phyloP scores from a whole-genome alignment of 768 basidiomycete genomes.

The Clavaria fumosa region DNA sequence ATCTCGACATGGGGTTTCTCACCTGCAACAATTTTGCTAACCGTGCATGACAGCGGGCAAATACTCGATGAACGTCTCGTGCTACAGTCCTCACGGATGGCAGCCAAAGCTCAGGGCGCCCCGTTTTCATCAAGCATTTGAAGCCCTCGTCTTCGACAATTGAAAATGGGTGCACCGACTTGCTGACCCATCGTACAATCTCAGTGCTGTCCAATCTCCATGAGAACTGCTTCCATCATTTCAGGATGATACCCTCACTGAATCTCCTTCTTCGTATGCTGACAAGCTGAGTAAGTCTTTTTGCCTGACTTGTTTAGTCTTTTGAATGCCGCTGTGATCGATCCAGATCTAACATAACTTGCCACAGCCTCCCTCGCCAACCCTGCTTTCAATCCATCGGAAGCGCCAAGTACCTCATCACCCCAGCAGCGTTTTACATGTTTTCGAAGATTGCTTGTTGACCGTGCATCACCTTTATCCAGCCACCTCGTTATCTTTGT shows the following conservation, averaged over 20 bases:
- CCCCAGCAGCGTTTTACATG: no score
- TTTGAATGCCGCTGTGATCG: no score
- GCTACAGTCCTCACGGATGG: slow-evolving; percentile 12
- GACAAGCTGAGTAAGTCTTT: slow-evolving; percentile 6
- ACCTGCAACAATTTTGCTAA: slow-evolving; percentile 11
- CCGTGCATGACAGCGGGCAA: slow-evolving; percentile 5
- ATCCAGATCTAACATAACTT: no score
- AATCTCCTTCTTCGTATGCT: slow-evolving; percentile 6
- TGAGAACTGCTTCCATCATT: neutral
- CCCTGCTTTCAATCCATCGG: no score
- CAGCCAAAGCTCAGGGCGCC: slow-evolving; percentile 13
- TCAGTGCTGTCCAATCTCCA: slow-evolving; percentile 13
- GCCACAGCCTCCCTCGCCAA: no score
- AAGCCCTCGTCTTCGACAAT: slow-evolving; percentile 17
- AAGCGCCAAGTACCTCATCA: no score
- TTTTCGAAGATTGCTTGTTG: no score
- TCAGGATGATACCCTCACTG: slow-evolving; percentile 11
- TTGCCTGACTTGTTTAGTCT: no score
- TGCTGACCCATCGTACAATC: slow-evolving; percentile 16
- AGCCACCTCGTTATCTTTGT: no score
- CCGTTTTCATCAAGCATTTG: slow-evolving; percentile 14
- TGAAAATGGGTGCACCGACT: slow-evolving; percentile 13
- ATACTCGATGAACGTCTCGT: slow-evolving; percentile 12
- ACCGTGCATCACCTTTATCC: no score
- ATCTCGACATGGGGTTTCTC: neutral